Base-by-base conservation (phyloP, 768 basidiomycete genomes). In the Naganishia kalamii region DNA sequence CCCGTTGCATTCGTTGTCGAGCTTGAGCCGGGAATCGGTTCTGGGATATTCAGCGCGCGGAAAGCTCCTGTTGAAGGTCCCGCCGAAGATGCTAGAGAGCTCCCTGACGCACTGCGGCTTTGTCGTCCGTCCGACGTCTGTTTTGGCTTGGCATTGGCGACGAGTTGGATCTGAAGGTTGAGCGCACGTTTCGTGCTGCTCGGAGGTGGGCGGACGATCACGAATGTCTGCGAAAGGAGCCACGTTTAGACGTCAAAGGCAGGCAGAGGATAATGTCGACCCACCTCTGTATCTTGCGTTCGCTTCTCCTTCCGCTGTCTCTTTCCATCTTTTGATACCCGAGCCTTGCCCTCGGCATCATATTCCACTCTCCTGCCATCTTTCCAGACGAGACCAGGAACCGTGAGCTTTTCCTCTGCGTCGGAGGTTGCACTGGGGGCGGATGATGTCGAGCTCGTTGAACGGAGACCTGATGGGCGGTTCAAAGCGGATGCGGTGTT, bases 91-190 rank as follows among this genome's bases (percentile, higher is more conserved):
- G 35, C 37, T 27, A 35, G 19, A 10, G 54, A 57, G 32, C 54
- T 57, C 12, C 54, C 54, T 23, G 54, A 57, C 17, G 54, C 54
- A 35, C 54, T 57, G 23, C 54, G 54, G 40, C 54, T 23, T 40
- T 29, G 32, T 32, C 60, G 60, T 47, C 43, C 33, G 1, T 30
- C 27, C 17, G 29, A 17, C 4, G 15, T 21, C n/a, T 57, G 54
- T 30, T 64, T 52, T n/a, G 27, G 23, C 17, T 57, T 41, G 4
- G 17, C 29, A 33, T 64, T 52, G 44, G 75, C 70, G 0, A 94
- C 87, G 44, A 96, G 86, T 76, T 96, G 92, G 12, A 96, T 86
- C 71, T 96, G 92, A 0, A 94, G 82, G 75, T 93, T 92, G 47
- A 93, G 81, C 0, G 91, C 88, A 69, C 93, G 90, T 68, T 88